These are phyloP conservation scores for Psilocybe mexicana DNA, from an alignment of 1,284 basidiomycete species.

Conservation along the genomic window DNA sequence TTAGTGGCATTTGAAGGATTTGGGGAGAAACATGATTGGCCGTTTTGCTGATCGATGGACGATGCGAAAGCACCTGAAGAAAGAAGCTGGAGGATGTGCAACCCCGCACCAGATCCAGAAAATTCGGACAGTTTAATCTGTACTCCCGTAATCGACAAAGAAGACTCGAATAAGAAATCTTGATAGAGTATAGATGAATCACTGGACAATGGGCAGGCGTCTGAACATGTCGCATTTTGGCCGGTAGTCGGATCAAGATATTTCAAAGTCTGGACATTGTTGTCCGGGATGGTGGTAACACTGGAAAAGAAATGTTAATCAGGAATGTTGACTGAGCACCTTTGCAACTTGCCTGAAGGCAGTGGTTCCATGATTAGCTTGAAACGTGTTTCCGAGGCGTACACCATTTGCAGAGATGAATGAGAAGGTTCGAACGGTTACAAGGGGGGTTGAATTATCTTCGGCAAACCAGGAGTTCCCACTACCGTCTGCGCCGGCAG, in stretches of 20 bases:
- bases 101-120: conserved; percentile 76
- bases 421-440: conserved; percentile 76
- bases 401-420: conserved; percentile 77
- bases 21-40: conserved; percentile 74
- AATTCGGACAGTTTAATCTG: conserved; percentile 81
- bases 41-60: conserved; percentile 60
- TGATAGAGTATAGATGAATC: conserved; percentile 80
- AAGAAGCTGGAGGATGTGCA: conserved; percentile 88
- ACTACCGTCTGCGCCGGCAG: conserved; percentile 74
- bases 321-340: neutral
- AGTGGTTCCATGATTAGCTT: conserved; percentile 77
- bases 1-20: conserved; percentile 61
- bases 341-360: conserved; percentile 70
- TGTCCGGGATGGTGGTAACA: conserved; percentile 86
- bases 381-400: conserved; percentile 89
- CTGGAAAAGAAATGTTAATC: conserved; percentile 39
- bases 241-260: conserved; percentile 79
- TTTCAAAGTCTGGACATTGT: conserved; percentile 73
- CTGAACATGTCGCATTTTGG: conserved; percentile 70
- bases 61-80: conserved; percentile 90
- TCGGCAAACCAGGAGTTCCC: conserved; percentile 85
- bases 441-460: conserved; percentile 67
- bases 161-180: conserved; percentile 78
- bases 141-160: conserved; percentile 76
- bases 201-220: conserved; percentile 73